Evolutionary conservation across 75 land plant species (phyloP).

Genomic region (Pinus taeda): DNA sequence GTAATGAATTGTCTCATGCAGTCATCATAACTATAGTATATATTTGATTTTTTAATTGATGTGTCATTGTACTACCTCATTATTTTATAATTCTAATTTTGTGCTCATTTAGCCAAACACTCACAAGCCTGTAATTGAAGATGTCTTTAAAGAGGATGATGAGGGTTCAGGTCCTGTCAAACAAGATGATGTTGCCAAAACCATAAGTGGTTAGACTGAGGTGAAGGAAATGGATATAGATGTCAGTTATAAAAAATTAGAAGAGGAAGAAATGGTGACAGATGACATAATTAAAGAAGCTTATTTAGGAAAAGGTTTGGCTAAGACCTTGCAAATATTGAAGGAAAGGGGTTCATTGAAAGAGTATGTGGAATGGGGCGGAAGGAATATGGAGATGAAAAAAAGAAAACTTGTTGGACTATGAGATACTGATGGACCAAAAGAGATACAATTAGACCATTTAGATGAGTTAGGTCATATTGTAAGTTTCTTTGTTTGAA

Average conservation of each 20-base stretch:
- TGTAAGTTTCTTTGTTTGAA: constrained; percentile 44
- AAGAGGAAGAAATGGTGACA: constrained; percentile 35
- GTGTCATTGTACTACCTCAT: neutral
- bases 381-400: constrained; percentile 98
- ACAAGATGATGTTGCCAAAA: constrained; percentile 30
- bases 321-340: constrained; percentile 76
- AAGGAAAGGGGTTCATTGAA: constrained; percentile 92
- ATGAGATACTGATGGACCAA: constrained; percentile 49
- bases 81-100: constrained; percentile 3
- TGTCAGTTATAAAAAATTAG: neutral
- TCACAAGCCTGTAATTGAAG: constrained; percentile 60
- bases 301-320: constrained; percentile 88
- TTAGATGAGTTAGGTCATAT: constrained; percentile 94
- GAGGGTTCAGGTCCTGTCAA: constrained; percentile 29
- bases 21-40: neutral
- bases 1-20: neutral
- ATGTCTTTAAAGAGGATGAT: constrained; percentile 86
- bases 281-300: constrained; percentile 80
- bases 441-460: constrained; percentile 85
- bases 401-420: constrained; percentile 98
- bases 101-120: constrained; percentile 30
- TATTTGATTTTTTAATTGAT: neutral
- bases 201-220: constrained; percentile 61
- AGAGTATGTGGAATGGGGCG: constrained; percentile 96
- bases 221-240: constrained; percentile 37